Evolutionary conservation across 306 rosid species (phyloP), one percentile per base, ranked within the genome.

Genomic region (Quercus mongolica): DNA sequence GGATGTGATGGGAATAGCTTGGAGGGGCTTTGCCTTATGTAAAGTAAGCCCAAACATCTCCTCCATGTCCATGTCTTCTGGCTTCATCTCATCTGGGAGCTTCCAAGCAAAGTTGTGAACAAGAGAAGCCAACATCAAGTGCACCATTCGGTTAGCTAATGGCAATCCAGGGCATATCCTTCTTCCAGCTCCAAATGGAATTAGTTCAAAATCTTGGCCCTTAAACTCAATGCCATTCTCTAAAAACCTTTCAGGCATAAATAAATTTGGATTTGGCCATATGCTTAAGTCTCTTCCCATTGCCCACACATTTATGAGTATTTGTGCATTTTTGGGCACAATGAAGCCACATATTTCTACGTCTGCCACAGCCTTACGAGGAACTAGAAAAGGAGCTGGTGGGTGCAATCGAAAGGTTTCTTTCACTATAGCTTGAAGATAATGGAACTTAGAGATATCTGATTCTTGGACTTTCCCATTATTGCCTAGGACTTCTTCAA

Each of bases 391-490:
- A 82, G 84, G 84, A 6, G 9, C 26, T 1, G 80, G 80, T 33
- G 86, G 86, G 9, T 86, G 85, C 23, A 83, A 68, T 4, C 89
- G 71, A 0, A 86, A 26, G 18, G 83, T 83, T 62, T 78, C 86
- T 17, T 83, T 83, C 2, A 85, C 41, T 15, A 71, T 57, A 54
- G 88, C 86, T 18, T 10, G 18, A 17, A 85, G 8, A 15, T 44
- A 85, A 11, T 73, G 77, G 5, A 82, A 72, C 35, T 75, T 51
- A 11, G 81, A 70, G 67, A 85, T 78, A 2, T 46, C 70, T 41
- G 85, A 70, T 63, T 85, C 88, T 57, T 78, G 59, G 8, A 77
- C 21, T 4, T 73, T 21, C 21, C 49, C 69, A 62, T n/a, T 33
- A 49, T 61, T 41, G 2, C 5, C 46, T 11, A 81, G 14, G 9